A percentile compares a stretch with the other conserved stretches of the same genome.
Evolutionary conservation across 352 stramenopile genomes (phyloP).

Genomic region (Plasmopara muralis): DNA sequence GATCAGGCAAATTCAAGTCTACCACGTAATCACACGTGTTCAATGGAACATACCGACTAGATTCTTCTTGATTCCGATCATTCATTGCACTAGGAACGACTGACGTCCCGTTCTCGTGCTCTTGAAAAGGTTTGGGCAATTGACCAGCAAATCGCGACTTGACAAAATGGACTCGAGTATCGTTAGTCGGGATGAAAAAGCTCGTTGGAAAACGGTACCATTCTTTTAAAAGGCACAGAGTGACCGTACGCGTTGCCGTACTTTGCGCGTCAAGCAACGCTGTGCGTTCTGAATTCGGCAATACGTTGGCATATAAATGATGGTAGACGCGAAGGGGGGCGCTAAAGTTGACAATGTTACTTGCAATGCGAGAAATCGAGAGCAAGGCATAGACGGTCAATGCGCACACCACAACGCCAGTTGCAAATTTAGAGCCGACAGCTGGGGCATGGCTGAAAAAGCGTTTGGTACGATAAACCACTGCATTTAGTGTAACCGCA

Average conservation of each 20-base stretch:
- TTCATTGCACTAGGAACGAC: constrained; percentile 87
- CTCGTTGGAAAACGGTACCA: constrained; percentile 96
- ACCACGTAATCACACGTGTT: constrained; percentile 86
- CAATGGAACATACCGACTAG: constrained; percentile 77
- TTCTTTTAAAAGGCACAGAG: constrained; percentile 94
- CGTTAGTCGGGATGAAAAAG: constrained; percentile 92
- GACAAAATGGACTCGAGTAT: constrained; percentile 84
- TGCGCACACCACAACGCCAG: constrained; percentile 32
- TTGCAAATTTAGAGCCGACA: constrained; percentile 21
- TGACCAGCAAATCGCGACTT: constrained; percentile 90
- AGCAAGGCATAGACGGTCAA: constrained; percentile 48
- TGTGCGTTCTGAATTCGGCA: constrained; percentile 31
- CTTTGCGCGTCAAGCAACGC: constrained; percentile 15
- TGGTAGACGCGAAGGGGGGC: constrained; percentile 67
- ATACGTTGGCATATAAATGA: constrained; percentile 49
- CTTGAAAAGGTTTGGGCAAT: constrained; percentile 90
- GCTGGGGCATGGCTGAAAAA: constrained; percentile 21
- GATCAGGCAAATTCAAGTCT: constrained; percentile 64
- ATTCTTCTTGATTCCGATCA: constrained; percentile 89
- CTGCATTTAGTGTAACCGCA: constrained; percentile 59
- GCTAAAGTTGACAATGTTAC: constrained; percentile 66
- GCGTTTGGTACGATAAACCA: constrained; percentile 30
- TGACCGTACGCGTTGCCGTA: constrained; percentile 17
- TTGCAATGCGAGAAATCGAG: constrained; percentile 51
- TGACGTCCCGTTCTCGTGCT: constrained; percentile 52